These are phyloP conservation scores for Collybiopsis confluens DNA, from an alignment of 768 basidiomycete species.

Conservation along the genomic window DNA sequence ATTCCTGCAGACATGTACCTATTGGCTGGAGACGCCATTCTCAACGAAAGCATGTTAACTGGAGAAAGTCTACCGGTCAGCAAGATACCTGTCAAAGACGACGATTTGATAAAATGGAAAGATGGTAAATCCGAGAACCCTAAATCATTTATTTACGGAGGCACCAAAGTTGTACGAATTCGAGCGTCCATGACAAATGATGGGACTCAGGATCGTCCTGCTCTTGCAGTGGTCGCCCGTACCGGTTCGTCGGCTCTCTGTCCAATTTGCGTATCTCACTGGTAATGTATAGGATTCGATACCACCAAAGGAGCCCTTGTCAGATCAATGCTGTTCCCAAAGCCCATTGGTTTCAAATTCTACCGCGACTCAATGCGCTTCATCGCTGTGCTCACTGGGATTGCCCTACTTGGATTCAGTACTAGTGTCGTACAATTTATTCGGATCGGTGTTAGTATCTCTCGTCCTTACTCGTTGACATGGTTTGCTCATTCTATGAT, in stretches of 20 bases:
- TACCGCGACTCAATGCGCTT: conserved; percentile 91
- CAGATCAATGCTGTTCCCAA: conserved; percentile 97
- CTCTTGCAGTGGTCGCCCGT: conserved; percentile 78
- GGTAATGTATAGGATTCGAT: conserved; percentile 67
- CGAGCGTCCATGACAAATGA: conserved; percentile 57
- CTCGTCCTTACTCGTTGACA: conserved; percentile 1
- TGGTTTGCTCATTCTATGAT: not conserved
- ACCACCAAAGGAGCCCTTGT: conserved; percentile 97
- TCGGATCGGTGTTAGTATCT: conserved; percentile 67
- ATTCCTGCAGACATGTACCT: conserved; percentile 91
- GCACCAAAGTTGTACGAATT: conserved; percentile 87
- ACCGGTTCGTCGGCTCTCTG: conserved; percentile 52
- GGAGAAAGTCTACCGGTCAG: conserved; percentile 98
- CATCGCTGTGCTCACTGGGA: conserved; percentile 86
- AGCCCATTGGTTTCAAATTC: conserved; percentile 98
- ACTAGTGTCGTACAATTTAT: conserved; percentile 91
- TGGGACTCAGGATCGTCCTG: conserved; percentile 50
- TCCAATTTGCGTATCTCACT: not conserved
- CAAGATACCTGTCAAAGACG: conserved; percentile 81
- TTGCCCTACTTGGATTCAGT: conserved; percentile 88
- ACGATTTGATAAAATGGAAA: conserved; percentile 67
- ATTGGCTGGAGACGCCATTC: conserved; percentile 93
- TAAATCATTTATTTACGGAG: conserved; percentile 84
- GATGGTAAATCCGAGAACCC: conserved; percentile 67
- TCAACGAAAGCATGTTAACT: conserved; percentile 99